Evolutionary conservation across 345 rosid genomes (phyloP), one percentile per base, ranked within the genome.

Genomic region (Eucalyptus sp.): DNA sequence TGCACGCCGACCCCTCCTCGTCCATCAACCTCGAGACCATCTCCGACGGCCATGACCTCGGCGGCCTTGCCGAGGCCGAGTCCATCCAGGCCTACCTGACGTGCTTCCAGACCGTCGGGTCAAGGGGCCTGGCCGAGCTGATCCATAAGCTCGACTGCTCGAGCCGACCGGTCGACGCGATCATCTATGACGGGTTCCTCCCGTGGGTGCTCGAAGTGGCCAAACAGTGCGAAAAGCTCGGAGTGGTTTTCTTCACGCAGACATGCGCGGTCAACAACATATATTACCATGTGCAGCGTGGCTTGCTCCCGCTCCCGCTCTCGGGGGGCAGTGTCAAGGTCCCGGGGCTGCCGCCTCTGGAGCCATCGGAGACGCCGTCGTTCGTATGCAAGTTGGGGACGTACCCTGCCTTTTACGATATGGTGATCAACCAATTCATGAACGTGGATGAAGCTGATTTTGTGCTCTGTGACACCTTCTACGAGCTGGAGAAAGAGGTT

Each of bases 201-300:
- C 92, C 90, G 6, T 93, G 94, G 94, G 91, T 86, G 43, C 80
- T 93, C 29, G 92, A 93, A 27, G 92, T 93, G 79, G 92, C 91
- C n/a, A 93, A 90, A 88, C 52, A 88, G 66, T 89, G 68, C 86
- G 92, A 92, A 3, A 25, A 91, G 62, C 3, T 90, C 18, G 91
- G 92, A 27, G 94, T 76, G n/a, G 80, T 60, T 16, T 91, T 93
- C 80, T 91, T 91, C 88, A 92, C 92, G 7, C 93, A 91, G 87
- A 89, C 93, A 48, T 92, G 91, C 86, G 92, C 91, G 37, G 94
- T 92, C 17, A 86, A 80, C 86, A 86, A 79, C 85, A 88, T 92
- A 3, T 90, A 89, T 33, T 91, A 89, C 85, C 92, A 87, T 56
- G 91, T 46, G 11, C 68, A 90, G 1, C 87, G n/a, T 41, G 93